phyloP scores from a whole-genome alignment of 1,139 yeast species.

The Blastobotrys arbuscula region DNA sequence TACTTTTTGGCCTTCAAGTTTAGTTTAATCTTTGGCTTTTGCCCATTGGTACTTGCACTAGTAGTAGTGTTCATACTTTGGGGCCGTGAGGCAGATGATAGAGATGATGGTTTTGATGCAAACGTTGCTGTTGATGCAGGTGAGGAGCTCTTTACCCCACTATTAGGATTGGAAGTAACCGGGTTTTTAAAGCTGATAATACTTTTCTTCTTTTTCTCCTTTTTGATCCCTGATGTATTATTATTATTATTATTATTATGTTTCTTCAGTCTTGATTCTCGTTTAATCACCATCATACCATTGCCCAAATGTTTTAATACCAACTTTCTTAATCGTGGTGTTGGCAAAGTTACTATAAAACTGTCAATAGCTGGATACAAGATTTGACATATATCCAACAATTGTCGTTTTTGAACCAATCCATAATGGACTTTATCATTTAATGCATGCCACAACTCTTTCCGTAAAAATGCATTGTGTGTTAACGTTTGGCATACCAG shows the following conservation, averaged over 20 bases:
- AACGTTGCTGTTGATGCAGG: background rate
- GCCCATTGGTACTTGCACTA: background rate
- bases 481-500: conserved; percentile 61
- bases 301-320: conserved; percentile 49
- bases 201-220: background rate
- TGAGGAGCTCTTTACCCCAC: background rate
- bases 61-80: background rate
- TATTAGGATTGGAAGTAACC: background rate
- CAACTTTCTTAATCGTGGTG: conserved; percentile 65
- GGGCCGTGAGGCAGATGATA: background rate
- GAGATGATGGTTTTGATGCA: background rate
- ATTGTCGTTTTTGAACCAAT: conserved; percentile 52
- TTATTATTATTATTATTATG: background rate
- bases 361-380: conserved; percentile 61
- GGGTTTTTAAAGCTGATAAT: background rate
- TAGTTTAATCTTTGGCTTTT: conserved; percentile 1
- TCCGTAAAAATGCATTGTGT: conserved; percentile 46
- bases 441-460: conserved; percentile 63
- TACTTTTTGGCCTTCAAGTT: background rate
- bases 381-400: conserved; percentile 62
- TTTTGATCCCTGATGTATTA: too few species aligned
- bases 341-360: conserved; percentile 52
- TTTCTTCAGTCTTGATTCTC: conserved; percentile 13
- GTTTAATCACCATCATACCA: conserved; percentile 39
- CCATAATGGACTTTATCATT: conserved; percentile 45